Evolutionary conservation across 1,284 basidiomycete genomes (phyloP), one percentile per base, ranked within the genome.

Genomic region (Sanghuangporus sanghuang): DNA sequence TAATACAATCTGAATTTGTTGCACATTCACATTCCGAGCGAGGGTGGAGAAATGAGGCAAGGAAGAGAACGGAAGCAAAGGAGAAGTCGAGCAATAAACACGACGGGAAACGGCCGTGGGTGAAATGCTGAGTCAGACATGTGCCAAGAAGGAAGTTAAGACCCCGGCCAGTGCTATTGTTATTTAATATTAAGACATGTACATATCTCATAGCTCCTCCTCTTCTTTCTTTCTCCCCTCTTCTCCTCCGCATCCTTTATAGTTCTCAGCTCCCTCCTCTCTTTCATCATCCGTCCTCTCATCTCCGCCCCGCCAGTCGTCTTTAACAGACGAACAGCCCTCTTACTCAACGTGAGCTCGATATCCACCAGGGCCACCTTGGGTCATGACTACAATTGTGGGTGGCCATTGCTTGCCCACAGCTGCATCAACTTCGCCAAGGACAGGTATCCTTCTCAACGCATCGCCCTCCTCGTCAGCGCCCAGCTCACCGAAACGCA

Each of bases 371-470:
- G 53, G 53, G 36, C 32, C 35, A 36, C 14, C 11, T 54, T 18
- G 4, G 21, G 52, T 14, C 36, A 62, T 65, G 64, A 65, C 60
- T 8, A 58, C 64, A 12, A 57, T 65, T 12, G 32, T 35, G 48
- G 64, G 59, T 32, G 16, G 35, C 59, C 44, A 58, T 27, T 61
- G 61, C 46, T 35, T 65, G 53, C 42, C 60, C 59, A 61, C 36
- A 59, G 53, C 54, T 44, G 38, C 59, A 27, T 59, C 42, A 27
- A 44, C 42, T 14, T 14, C 12, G n/a, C 23, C 50, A 8, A 23
- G 50, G 21, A 27, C 46, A n/a, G 63, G 63, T 42, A 64, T 64
- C 42, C 54, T 64, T 35, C 63, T 64, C 63, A 64, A 64, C 59
- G 63, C 59, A 12, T 64, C 63, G 5, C 63, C 64, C 21, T 59